Evolutionary conservation across 106 monocot genomes (phyloP), one percentile per base, ranked within the genome.

Genomic region (Alisma plantagoaquatica): DNA sequence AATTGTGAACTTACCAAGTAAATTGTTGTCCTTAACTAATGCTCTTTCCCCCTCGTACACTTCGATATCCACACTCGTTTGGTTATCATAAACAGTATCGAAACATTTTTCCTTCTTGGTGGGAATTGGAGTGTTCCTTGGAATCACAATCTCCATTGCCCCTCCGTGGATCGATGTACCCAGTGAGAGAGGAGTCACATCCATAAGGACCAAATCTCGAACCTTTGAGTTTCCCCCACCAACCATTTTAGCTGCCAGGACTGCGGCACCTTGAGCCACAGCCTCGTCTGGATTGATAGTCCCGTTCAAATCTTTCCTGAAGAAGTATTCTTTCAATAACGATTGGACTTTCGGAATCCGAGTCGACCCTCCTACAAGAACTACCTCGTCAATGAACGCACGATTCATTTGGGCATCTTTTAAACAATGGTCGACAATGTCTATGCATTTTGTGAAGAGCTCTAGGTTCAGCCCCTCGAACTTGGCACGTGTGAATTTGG

Each of bases 81-180:
- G 76, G 50, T 81, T 69, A 47, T 81, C 81, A 9, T 57, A 47
- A 53, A 61, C 64, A 15, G 82, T 82, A 12, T 68, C 64, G 70
- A 77, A 82, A 23, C 65, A 57, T 43, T 82, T 68, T 57, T 77
- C 73, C 57, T 77, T 82, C 55, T 73, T 77, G 32, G 76, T 69
- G 3, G 81, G 81, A 9, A 81, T 69, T 25, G 81, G 71, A 41
- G 81, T 81, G 60, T 76, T 81, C 44, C 76, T 46, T 3, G 81
- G 76, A 12, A 57, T 57, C 25, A 57, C 14, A 2, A 57, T 31
- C 2, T 24, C 43, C 57, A 57, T 57, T 10, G 43, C 41, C 1
- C 57, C 57, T 23, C 57, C 57, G 5, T 20, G 33, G 14, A 38
- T 38, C 5, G 9, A 26, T 16, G 43, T 4, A 3, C 57, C 57